Evolutionary conservation across 1,139 yeast genomes (phyloP).

Genomic region (Geotrichum australiense): DNA sequence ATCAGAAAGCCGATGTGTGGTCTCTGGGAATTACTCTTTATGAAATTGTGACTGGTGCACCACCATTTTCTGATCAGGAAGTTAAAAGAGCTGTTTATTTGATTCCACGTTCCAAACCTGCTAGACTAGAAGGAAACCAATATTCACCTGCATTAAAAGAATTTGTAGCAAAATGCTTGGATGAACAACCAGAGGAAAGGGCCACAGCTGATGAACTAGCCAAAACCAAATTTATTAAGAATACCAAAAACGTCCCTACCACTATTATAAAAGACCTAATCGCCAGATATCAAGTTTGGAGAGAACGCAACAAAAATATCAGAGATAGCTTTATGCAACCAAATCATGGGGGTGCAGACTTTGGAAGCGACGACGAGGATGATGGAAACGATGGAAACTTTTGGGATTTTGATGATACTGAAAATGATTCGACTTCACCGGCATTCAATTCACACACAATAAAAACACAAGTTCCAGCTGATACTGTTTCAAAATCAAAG

Average conservation of each 20-base stretch:
- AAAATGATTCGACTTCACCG: no score
- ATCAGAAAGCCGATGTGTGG: conserved; percentile 87
- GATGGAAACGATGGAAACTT: conserved; percentile 53
- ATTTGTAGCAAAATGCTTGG: conserved; percentile 82
- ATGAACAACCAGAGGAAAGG: conserved; percentile 86
- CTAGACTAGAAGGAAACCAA: conserved; percentile 84
- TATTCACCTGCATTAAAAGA: conserved; percentile 74
- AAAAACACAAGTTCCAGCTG: no score
- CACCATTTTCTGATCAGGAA: conserved; percentile 94
- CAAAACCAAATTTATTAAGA: conserved; percentile 63
- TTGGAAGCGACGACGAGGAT: conserved; percentile 24
- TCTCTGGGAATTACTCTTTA: conserved; percentile 88
- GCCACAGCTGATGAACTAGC: conserved; percentile 78
- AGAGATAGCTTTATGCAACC: conserved; percentile 26
- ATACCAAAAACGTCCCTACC: conserved; percentile 55
- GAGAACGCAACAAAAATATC: conserved; percentile 28
- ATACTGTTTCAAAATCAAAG: background rate
- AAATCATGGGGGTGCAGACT: conserved; percentile 22
- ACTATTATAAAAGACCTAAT: conserved; percentile 64
- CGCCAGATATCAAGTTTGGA: conserved; percentile 70
- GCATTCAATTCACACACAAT: no score
- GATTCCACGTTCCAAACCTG: conserved; percentile 89
- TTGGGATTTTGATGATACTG: conserved; percentile 68
- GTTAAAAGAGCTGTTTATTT: conserved; percentile 92
- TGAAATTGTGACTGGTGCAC: conserved; percentile 95